A percentile compares a stretch with the other conserved stretches of the same genome.
These are phyloP conservation scores for Lentinula aciculospora DNA, from an alignment of 768 basidiomycete genomes.

Conservation along the genomic window DNA sequence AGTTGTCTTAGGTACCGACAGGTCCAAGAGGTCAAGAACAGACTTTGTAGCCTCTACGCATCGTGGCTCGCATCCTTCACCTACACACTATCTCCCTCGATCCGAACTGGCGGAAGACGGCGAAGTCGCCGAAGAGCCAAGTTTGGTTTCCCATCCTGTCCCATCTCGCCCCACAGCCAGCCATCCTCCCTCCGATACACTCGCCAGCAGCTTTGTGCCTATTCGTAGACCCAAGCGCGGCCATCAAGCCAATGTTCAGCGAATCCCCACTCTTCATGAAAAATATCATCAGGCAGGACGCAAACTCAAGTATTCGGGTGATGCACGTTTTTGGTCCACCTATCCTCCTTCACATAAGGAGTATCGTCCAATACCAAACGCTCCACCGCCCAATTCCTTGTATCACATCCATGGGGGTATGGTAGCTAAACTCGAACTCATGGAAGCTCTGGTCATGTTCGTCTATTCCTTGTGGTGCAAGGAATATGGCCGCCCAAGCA, in stretches of 20 bases:
- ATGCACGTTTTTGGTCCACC: slow-evolving; percentile 72
- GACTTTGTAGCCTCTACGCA: slow-evolving; percentile 15
- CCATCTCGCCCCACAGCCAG: slow-evolving; percentile 12
- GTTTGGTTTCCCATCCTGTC: slow-evolving; percentile 15
- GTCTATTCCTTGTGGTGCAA: slow-evolving; percentile 80
- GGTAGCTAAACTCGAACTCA: slow-evolving; percentile 72
- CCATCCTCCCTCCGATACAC: slow-evolving; percentile 14
- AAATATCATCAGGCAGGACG: slow-evolving; percentile 68
- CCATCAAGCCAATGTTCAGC: slow-evolving; percentile 24
- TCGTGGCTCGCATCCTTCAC: slow-evolving; percentile 12
- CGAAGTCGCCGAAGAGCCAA: slow-evolving; percentile 44
- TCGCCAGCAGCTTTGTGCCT: slow-evolving; percentile 39
- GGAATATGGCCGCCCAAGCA: slow-evolving; percentile 52
- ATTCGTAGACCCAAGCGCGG: slow-evolving; percentile 66
- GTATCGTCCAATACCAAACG: slow-evolving; percentile 55
- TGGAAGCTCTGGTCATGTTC: slow-evolving; percentile 81
- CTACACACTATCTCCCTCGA: slow-evolving; percentile 20
- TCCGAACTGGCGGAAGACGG: slow-evolving; percentile 49
- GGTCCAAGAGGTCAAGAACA: slow-evolving; percentile 41
- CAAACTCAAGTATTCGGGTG: slow-evolving; percentile 78
- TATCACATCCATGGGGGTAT: slow-evolving; percentile 74
- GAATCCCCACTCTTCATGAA: slow-evolving; percentile 40
- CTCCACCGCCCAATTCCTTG: slow-evolving; percentile 58
- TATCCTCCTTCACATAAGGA: slow-evolving; percentile 60
- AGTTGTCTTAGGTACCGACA: slow-evolving; percentile 30